A percentile compares a stretch with the other conserved stretches of the same genome.
Evolutionary conservation across 2,329 filamentous ascomycete species (phyloP).

Genomic region (Exophiala sideris): DNA sequence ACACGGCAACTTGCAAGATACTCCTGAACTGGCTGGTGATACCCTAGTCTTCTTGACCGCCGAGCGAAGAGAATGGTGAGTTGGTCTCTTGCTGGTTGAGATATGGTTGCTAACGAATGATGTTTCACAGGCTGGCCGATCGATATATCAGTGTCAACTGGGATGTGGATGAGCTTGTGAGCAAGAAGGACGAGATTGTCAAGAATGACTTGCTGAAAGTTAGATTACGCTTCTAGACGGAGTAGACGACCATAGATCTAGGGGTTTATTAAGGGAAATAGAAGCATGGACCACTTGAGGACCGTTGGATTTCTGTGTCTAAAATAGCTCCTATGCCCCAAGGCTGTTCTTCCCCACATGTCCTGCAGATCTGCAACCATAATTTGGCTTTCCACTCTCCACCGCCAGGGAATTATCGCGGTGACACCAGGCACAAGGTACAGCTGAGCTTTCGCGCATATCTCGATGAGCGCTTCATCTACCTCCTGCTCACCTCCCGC

Average conservation of each 20-base stretch:
- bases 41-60: slow-evolving; percentile 28
- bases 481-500: neutral
- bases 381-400: too few species aligned
- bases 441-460: too few species aligned
- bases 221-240: slow-evolving; percentile 8
- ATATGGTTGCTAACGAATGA: neutral
- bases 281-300: neutral
- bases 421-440: too few species aligned
- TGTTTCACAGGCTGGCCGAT: slow-evolving; percentile 27
- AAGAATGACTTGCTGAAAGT: slow-evolving; percentile 31
- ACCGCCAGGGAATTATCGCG: too few species aligned
- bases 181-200: slow-evolving; percentile 28
- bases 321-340: too few species aligned
- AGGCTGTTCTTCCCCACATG: too few species aligned
- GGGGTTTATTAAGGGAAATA: neutral
- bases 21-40: slow-evolving; percentile 49
- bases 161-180: slow-evolving; percentile 33
- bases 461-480: too few species aligned
- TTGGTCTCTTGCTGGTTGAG: neutral
- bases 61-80: slow-evolving; percentile 31
- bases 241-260: neutral
- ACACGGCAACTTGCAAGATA: slow-evolving; percentile 12
- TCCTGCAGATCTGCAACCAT: too few species aligned
- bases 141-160: slow-evolving; percentile 22
- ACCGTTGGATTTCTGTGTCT: too few species aligned